Conservation (phyloP, 164 flowering plant genomes). For the Piper betle region DNA sequence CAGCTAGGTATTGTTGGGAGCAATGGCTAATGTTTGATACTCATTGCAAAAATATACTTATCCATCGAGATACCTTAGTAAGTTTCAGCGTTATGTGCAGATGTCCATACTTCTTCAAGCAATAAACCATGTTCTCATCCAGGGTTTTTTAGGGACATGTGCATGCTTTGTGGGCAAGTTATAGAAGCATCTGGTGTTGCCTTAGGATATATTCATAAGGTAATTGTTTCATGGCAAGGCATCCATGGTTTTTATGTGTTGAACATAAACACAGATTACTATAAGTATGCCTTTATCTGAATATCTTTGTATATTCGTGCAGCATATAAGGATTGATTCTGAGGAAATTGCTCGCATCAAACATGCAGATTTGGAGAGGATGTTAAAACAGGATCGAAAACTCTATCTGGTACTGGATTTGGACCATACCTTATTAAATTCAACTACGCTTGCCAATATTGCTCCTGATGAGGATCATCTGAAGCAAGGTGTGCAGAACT, state of each 20-base stretch:
- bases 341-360: constrained; percentile 62
- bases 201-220: constrained; percentile 72
- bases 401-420: constrained; percentile 71
- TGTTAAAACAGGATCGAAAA: constrained; percentile 35
- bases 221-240: constrained; percentile 4
- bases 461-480: constrained; percentile 52
- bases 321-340: constrained; percentile 54
- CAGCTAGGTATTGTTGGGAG: neutral
- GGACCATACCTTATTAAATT: constrained; percentile 81
- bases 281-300: neutral
- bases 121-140: constrained; percentile 49
- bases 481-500: constrained; percentile 5
- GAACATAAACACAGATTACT: no score
- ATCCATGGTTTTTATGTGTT: neutral
- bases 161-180: constrained; percentile 49
- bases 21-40: neutral
- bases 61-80: neutral
- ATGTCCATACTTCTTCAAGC: neutral
- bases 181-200: constrained; percentile 50
- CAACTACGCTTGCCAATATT: constrained; percentile 38
- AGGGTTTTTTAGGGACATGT: constrained; percentile 40
- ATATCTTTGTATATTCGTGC: constrained; percentile 6
- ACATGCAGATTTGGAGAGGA: constrained; percentile 32
- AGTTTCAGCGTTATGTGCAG: neutral
- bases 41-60: neutral